phyloP scores from a whole-genome alignment of 2,329 filamentous ascomycete species.

The Tympanopsis confertula region DNA sequence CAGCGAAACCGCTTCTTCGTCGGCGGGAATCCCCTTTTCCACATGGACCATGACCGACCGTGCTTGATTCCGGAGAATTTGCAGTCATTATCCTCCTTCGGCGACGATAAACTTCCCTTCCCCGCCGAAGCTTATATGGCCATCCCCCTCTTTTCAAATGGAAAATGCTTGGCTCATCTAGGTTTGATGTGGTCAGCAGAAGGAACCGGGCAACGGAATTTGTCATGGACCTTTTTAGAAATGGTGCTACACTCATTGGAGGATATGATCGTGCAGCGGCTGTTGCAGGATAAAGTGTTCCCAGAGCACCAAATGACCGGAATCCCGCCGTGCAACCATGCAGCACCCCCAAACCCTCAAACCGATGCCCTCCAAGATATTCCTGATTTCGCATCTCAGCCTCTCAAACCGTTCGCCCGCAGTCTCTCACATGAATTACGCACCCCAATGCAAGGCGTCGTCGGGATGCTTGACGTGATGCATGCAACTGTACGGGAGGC shows the following conservation, averaged over 20 bases:
- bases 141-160: constrained; percentile 51
- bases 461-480: constrained; percentile 69
- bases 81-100: constrained; percentile 43
- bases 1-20: constrained; percentile 44
- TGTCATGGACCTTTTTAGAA: constrained; percentile 58
- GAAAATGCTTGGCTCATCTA: constrained; percentile 58
- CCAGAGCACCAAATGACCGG: too few relatives aligned
- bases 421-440: constrained; percentile 61
- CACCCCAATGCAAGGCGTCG: constrained; percentile 66
- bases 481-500: constrained; percentile 61
- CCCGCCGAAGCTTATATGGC: constrained; percentile 56
- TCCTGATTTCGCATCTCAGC: constrained; percentile 46
- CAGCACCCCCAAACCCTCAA: constrained; percentile 21
- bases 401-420: constrained; percentile 60
- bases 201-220: constrained; percentile 37
- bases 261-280: constrained; percentile 48
- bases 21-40: constrained; percentile 41
- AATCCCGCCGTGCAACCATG: too few relatives aligned
- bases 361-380: constrained; percentile 13
- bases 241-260: constrained; percentile 59
- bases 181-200: constrained; percentile 61
- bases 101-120: constrained; percentile 44
- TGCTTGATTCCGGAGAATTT: constrained; percentile 55
- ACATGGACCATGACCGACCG: constrained; percentile 63
- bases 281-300: constrained; percentile 21